Percentiles rank a stretch among this genome's conserved stretches.
Conservation (phyloP, 805 yeast genomes). For the Debaryomyces prosopidis region DNA sequence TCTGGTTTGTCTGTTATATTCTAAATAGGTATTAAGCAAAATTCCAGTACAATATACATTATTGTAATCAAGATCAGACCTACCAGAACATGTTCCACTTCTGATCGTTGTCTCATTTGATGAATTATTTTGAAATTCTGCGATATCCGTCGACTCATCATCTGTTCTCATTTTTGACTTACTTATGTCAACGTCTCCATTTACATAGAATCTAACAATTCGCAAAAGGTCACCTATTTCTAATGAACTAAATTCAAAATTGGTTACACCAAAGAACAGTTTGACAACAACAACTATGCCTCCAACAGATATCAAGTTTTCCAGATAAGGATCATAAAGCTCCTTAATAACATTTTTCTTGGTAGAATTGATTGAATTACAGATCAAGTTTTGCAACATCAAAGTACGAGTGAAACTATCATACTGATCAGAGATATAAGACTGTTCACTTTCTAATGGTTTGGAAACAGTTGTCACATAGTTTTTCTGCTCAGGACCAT, state of each 20-base stretch:
- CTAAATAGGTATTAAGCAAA: slow-evolving; percentile 27
- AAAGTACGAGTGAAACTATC: slow-evolving; percentile 29
- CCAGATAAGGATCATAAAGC: slow-evolving; percentile 32
- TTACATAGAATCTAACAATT: slow-evolving; percentile 24
- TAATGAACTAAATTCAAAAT: slow-evolving; percentile 20
- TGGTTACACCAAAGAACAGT: slow-evolving; percentile 20
- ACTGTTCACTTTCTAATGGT: slow-evolving; percentile 14
- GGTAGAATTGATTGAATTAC: slow-evolving; percentile 12
- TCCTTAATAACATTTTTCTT: slow-evolving; percentile 16
- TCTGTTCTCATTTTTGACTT: background rate
- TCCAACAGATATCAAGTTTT: slow-evolving; percentile 23
- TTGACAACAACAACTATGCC: slow-evolving; percentile 33
- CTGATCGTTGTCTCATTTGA: background rate
- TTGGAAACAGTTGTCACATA: slow-evolving; percentile 11
- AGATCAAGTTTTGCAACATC: slow-evolving; percentile 23
- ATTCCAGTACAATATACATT: slow-evolving; percentile 31
- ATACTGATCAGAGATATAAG: slow-evolving; percentile 14
- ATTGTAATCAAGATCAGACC: slow-evolving; percentile 15
- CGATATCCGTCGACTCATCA: background rate
- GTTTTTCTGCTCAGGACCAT: slow-evolving; percentile 2
- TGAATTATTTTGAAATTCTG: background rate
- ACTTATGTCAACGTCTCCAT: slow-evolving; percentile 2
- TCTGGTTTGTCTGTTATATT: slow-evolving; percentile 10
- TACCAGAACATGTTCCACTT: slow-evolving; percentile 10
- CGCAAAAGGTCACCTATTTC: slow-evolving; percentile 33